Evolutionary conservation across 371 early-diverging fungal species (phyloP).

Genomic region (Mucor sp.): DNA sequence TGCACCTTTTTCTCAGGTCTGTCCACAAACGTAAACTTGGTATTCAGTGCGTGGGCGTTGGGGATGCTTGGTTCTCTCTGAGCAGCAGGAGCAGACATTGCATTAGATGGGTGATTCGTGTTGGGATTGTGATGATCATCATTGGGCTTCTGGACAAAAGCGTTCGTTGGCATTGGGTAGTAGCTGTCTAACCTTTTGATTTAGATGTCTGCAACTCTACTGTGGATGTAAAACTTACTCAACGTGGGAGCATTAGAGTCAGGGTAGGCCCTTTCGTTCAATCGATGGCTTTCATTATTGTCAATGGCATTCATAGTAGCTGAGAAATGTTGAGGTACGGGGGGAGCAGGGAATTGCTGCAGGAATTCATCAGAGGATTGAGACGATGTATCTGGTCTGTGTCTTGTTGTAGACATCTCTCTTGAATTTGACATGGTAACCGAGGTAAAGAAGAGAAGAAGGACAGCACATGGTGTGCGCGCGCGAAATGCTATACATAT

Average conservation of each 20-base stretch:
- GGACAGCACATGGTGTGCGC: background rate
- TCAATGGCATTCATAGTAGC: background rate
- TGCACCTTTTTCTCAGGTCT: background rate
- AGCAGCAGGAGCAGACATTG: background rate
- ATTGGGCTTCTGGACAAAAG: background rate
- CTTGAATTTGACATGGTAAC: background rate
- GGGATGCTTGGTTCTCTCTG: background rate
- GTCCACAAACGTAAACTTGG: background rate
- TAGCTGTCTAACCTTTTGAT: too few species aligned
- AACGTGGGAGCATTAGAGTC: background rate
- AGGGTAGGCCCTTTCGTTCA: background rate
- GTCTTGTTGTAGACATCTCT: background rate
- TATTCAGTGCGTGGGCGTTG: background rate
- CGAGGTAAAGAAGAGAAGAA: background rate
- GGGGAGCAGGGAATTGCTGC: background rate
- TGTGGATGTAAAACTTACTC: background rate
- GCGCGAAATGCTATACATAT: background rate
- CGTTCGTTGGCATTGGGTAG: background rate
- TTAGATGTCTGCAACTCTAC: background rate
- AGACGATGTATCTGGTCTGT: background rate
- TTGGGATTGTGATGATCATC: background rate
- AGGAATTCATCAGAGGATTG: background rate
- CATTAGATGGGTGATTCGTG: background rate
- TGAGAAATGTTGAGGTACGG: background rate
- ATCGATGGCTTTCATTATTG: background rate